These are phyloP conservation scores for Starmerella apicola DNA, from an alignment of 805 yeast genomes.

Conservation along the genomic window DNA sequence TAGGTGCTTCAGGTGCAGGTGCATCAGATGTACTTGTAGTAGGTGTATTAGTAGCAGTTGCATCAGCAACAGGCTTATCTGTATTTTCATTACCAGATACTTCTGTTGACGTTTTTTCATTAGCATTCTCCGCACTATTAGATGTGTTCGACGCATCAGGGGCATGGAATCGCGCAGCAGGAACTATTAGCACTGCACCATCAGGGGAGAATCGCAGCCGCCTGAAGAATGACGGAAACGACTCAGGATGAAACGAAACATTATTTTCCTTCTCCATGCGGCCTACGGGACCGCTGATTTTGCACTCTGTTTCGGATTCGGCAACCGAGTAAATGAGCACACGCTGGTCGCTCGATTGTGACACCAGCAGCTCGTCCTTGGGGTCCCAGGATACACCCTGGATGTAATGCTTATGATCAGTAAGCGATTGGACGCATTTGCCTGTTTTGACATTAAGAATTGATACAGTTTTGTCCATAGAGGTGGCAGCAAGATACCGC, in stretches of 20 bases:
- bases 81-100: neutral
- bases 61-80: neutral
- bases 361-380: slow-evolving; percentile 54
- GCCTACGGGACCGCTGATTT: neutral
- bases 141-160: neutral
- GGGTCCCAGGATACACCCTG: slow-evolving; percentile 99
- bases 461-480: slow-evolving; percentile 77
- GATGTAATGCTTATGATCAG: slow-evolving; percentile 76
- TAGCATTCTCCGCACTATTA: too few relatives aligned
- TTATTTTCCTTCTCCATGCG: slow-evolving; percentile 5
- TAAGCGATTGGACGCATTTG: slow-evolving; percentile 42
- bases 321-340: slow-evolving; percentile 52
- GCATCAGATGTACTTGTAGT: too few relatives aligned
- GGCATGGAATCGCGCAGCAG: slow-evolving; percentile 37
- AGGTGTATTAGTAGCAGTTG: neutral
- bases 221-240: slow-evolving; percentile 81
- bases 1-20: too few relatives aligned
- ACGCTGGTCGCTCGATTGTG: slow-evolving; percentile 83
- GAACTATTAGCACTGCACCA: slow-evolving; percentile 67
- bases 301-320: neutral
- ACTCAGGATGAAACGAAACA: slow-evolving; percentile 50
- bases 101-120: neutral
- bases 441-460: slow-evolving; percentile 52
- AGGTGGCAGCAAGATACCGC: slow-evolving; percentile 64
- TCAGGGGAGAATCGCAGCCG: slow-evolving; percentile 81